Conservation (phyloP, 1,139 yeast species). For the Suhomyces bokatorum region DNA sequence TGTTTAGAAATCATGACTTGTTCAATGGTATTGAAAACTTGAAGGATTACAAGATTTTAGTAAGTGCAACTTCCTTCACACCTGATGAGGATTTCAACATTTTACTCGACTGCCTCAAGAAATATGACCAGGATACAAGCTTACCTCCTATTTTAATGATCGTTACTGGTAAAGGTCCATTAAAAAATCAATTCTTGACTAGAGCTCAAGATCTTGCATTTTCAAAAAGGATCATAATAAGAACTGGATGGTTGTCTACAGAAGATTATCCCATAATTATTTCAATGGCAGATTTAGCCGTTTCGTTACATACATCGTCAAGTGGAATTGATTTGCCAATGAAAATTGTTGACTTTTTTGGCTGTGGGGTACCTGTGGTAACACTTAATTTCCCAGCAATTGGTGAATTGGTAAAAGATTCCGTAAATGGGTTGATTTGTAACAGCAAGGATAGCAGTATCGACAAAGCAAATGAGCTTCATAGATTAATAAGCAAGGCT, state of each 20-base stretch:
- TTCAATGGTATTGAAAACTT: constrained; percentile 36
- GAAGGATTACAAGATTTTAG: constrained; percentile 56
- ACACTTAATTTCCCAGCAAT: constrained; percentile 76
- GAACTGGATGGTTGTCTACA: constrained; percentile 72
- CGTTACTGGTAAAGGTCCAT: constrained; percentile 95
- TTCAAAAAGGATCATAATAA: constrained; percentile 48
- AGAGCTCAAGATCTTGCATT: constrained; percentile 46
- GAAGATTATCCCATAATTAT: constrained; percentile 81
- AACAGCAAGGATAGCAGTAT: constrained; percentile 40
- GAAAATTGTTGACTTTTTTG: constrained; percentile 96
- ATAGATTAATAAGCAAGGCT: constrained; percentile 45
- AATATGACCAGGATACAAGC: constrained; percentile 32
- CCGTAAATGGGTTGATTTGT: constrained; percentile 46
- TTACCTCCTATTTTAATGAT: constrained; percentile 60
- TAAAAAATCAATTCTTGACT: constrained; percentile 52
- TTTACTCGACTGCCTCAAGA: constrained; percentile 64
- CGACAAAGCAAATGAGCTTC: constrained; percentile 48
- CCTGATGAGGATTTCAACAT: constrained; percentile 88
- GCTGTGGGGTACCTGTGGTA: constrained; percentile 91
- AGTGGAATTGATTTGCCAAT: constrained; percentile 95
- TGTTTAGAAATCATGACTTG: constrained; percentile 39
- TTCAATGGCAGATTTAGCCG: constrained; percentile 80
- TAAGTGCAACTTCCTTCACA: constrained; percentile 91
- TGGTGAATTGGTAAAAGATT: constrained; percentile 55
- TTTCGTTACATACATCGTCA: constrained; percentile 87